Evolutionary conservation across 2,329 filamentous ascomycete genomes (phyloP).

Genomic region (Colletotrichum karsti): DNA sequence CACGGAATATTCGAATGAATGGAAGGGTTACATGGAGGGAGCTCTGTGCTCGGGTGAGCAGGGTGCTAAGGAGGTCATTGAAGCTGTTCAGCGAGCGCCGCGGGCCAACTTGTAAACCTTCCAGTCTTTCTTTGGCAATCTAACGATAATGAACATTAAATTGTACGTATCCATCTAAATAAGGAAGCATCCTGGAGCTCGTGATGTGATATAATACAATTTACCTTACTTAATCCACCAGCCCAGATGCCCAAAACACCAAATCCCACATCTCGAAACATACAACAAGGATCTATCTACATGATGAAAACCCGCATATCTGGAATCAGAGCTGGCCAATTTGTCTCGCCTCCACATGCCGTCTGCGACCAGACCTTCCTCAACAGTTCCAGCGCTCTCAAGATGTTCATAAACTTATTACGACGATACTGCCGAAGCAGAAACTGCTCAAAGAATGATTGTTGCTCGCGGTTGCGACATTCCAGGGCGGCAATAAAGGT

Average conservation of each 20-base stretch:
- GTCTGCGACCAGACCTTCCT: background rate
- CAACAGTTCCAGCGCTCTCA: background rate
- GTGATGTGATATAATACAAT: too few species aligned
- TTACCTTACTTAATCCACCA: too few species aligned
- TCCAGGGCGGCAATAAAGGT: slow-evolving; percentile 17
- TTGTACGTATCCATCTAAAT: too few species aligned
- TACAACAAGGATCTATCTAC: background rate
- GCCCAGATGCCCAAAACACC: too few species aligned
- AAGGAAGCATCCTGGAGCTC: too few species aligned
- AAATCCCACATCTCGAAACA: too few species aligned
- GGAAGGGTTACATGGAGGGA: slow-evolving; percentile 63
- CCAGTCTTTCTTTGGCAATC: too few species aligned
- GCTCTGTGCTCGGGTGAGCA: slow-evolving; percentile 52
- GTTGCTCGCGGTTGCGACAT: slow-evolving; percentile 2
- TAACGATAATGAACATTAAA: too few species aligned
- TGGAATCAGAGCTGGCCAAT: slow-evolving; percentile 7
- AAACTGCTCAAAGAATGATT: background rate
- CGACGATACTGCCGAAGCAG: slow-evolving; percentile 12
- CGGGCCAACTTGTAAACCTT: background rate
- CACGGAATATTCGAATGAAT: slow-evolving; percentile 55
- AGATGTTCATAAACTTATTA: slow-evolving; percentile 4
- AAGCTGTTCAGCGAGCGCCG: slow-evolving; percentile 23
- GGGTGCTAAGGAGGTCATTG: slow-evolving; percentile 49
- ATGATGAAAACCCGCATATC: slow-evolving; percentile 6
- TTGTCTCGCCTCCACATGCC: background rate